Evolutionary conservation across 2,329 filamentous ascomycete species (phyloP).

Genomic region (Nigrospora sphaerica): DNA sequence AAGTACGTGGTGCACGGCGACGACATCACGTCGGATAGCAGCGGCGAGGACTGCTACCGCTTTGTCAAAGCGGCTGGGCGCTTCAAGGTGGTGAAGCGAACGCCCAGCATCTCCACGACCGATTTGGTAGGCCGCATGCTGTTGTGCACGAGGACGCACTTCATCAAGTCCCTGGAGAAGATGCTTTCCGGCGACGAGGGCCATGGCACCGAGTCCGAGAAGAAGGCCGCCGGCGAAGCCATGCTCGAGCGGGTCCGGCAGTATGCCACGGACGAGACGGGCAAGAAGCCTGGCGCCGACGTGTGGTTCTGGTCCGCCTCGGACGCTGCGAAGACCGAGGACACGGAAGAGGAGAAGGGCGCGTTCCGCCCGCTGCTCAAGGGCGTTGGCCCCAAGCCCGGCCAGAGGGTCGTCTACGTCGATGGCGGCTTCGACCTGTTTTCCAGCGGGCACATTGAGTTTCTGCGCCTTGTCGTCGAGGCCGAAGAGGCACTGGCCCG

Average conservation of each 20-base stretch:
- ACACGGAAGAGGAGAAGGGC: constrained; percentile 52
- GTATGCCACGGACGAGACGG: constrained; percentile 83
- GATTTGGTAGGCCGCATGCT: constrained; percentile 98
- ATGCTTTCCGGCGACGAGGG: constrained; percentile 67
- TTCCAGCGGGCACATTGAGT: constrained; percentile 94
- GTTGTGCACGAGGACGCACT: constrained; percentile 89
- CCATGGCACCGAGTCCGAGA: constrained; percentile 59
- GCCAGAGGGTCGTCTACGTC: constrained; percentile 86
- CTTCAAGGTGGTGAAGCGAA: constrained; percentile 95
- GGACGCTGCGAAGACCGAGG: constrained; percentile 34
- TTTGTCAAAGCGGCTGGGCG: constrained; percentile 91
- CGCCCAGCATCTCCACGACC: constrained; percentile 92
- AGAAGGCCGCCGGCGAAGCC: constrained; percentile 51
- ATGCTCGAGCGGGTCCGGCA: constrained; percentile 74
- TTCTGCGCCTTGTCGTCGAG: constrained; percentile 69
- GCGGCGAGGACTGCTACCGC: constrained; percentile 93
- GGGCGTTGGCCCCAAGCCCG: constrained; percentile 64
- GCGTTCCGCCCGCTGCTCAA: constrained; percentile 61
- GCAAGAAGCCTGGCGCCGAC: constrained; percentile 68
- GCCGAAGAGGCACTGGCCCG: constrained; percentile 64
- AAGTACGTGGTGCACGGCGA: constrained; percentile 94
- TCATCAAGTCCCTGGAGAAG: constrained; percentile 72
- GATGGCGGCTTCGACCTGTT: constrained; percentile 97
- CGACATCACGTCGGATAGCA: constrained; percentile 91
- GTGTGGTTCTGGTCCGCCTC: constrained; percentile 77